phyloP scores from a whole-genome alignment of 73 alveolate species.

The Blepharisma stoltei region DNA sequence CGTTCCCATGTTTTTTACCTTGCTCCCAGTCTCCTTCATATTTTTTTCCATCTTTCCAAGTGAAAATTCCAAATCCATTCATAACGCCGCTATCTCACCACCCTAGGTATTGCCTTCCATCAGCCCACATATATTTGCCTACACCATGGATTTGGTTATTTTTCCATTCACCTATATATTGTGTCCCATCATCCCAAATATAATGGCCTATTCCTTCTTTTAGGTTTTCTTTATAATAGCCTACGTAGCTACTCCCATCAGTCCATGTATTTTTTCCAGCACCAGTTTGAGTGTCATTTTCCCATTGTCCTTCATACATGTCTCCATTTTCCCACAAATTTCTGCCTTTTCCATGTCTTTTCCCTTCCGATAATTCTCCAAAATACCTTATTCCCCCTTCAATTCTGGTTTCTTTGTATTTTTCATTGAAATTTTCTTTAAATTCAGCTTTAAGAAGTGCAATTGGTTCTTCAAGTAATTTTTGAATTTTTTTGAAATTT shows the following conservation, averaged over 20 bases:
- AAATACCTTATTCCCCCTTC: not conserved
- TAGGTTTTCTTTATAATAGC: not conserved
- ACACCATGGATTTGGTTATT: constrained; percentile 29
- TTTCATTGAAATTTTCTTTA: too few species aligned
- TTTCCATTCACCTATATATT: constrained; percentile 29
- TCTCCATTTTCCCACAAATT: not conserved
- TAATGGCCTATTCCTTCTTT: constrained; percentile 22
- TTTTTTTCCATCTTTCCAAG: constrained; percentile 26
- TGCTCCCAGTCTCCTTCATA: constrained; percentile 34
- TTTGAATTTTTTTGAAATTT: too few species aligned
- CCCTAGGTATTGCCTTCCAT: constrained; percentile 38
- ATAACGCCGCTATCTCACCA: constrained; percentile 25
- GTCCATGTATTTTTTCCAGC: not conserved
- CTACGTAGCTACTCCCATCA: not conserved
- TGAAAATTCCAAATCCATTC: constrained; percentile 32
- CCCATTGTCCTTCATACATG: constrained; percentile 19
- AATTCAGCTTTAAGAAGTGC: too few species aligned
- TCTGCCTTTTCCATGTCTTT: not conserved
- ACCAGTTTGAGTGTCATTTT: not conserved
- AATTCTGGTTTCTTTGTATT: too few species aligned
- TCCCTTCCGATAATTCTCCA: not conserved
- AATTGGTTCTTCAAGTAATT: too few species aligned
- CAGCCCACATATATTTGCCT: not conserved
- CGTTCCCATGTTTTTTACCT: constrained; percentile 30
- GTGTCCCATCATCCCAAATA: constrained; percentile 27